phyloP scores from a whole-genome alignment of 1,284 basidiomycete species.

The Bjerkandera adusta region DNA sequence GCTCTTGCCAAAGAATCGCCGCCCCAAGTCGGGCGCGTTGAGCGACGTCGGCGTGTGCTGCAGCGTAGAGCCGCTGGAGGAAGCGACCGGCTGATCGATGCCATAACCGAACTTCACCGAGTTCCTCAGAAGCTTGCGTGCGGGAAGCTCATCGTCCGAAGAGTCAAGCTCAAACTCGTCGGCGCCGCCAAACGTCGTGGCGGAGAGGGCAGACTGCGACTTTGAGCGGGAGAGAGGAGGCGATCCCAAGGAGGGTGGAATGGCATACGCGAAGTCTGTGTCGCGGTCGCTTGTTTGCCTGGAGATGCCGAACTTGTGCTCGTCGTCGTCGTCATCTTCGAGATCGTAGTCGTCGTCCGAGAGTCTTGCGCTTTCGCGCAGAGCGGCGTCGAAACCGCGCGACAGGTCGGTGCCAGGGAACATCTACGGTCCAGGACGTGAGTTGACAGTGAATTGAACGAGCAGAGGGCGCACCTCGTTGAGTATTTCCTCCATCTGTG shows the following conservation, averaged over 20 bases:
- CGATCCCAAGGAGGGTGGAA: conserved; percentile 4
- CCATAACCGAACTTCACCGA: no score
- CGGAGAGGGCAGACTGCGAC: no score
- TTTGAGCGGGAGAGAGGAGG: background rate
- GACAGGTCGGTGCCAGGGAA: conserved; percentile 50
- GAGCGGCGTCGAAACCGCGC: conserved; percentile 42
- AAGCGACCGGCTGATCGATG: no score
- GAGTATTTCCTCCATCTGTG: conserved; percentile 10
- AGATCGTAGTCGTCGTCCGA: background rate
- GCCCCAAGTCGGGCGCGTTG: background rate
- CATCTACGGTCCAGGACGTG: conserved; percentile 31
- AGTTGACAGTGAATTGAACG: background rate
- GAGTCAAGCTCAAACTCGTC: conserved; percentile 3
- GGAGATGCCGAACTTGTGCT: background rate
- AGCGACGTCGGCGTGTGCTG: background rate
- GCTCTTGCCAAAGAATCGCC: conserved; percentile 16
- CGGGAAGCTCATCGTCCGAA: conserved; percentile 2
- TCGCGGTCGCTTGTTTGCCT: no score
- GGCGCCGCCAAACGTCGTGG: no score
- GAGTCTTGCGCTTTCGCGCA: conserved; percentile 33
- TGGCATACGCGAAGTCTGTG: conserved; percentile 4
- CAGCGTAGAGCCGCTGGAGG: no score
- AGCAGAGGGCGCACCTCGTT: conserved; percentile 34
- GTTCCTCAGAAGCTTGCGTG: background rate
- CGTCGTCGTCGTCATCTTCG: conserved; percentile 1